Percentiles rank a stretch among this genome's conserved stretches.
Conservation (phyloP, 192 early-diverging fungal species). For the Nowakowskiella sp. region DNA sequence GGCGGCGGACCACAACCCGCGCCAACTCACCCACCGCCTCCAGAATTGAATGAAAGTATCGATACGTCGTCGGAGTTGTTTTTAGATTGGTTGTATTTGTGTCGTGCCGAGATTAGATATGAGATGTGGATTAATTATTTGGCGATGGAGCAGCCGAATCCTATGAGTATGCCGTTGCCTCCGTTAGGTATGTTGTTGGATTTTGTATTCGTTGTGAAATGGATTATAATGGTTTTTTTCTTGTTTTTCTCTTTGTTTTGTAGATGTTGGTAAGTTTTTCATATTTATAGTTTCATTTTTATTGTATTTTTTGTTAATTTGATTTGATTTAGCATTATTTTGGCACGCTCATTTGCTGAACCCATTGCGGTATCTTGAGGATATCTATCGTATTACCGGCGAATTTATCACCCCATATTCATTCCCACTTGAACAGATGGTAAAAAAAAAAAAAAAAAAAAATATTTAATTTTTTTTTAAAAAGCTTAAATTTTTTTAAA, state of each 20-base stretch:
- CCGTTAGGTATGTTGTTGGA: slow-evolving; percentile 24
- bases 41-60: not conserved
- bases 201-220: slow-evolving; percentile 3
- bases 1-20: slow-evolving; percentile 3
- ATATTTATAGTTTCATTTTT: too few species aligned
- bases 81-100: slow-evolving; percentile 38
- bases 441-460: too few species aligned
- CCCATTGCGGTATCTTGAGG: slow-evolving; percentile 51
- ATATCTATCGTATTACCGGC: slow-evolving; percentile 41
- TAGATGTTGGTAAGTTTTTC: too few species aligned
- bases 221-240: not conserved
- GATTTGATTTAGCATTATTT: slow-evolving; percentile 49
- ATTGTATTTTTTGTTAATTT: not conserved
- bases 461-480: too few species aligned
- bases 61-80: slow-evolving; percentile 22
- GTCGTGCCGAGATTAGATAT: slow-evolving; percentile 49
- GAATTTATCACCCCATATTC: slow-evolving; percentile 24
- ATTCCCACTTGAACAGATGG: slow-evolving; percentile 41
- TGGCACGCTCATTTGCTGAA: slow-evolving; percentile 56
- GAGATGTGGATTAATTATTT: slow-evolving; percentile 40
- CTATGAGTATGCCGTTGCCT: slow-evolving; percentile 31
- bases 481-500: too few species aligned
- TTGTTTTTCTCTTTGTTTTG: too few species aligned
- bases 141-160: slow-evolving; percentile 17
- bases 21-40: not conserved